phyloP scores from a whole-genome alignment of 2,329 filamentous ascomycete species.

The Ophiocordyceps camponoti-floridani region DNA sequence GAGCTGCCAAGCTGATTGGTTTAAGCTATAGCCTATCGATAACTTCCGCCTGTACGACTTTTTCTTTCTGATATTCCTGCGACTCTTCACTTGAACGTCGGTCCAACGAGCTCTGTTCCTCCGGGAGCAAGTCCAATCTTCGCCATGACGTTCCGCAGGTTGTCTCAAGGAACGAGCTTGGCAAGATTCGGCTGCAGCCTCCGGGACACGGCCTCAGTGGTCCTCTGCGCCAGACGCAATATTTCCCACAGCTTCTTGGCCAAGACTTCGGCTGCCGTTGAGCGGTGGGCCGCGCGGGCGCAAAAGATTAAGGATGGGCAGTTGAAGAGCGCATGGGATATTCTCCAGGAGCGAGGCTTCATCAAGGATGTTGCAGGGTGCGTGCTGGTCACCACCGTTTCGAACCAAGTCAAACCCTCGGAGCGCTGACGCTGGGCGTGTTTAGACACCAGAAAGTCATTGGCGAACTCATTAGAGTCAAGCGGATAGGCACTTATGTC shows the following conservation, averaged over 20 bases:
- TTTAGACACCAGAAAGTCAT: constrained; percentile 31
- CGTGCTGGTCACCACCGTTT: constrained; percentile 5
- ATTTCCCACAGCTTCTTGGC: constrained; percentile 22
- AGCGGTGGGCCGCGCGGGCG: constrained; percentile 29
- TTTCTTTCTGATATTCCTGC: neutral
- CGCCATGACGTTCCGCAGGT: neutral
- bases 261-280: constrained; percentile 23
- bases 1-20: constrained; percentile 11
- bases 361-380: constrained; percentile 62
- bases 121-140: neutral
- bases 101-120: neutral
- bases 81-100: neutral
- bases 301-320: constrained; percentile 30
- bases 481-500: constrained; percentile 57
- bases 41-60: neutral
- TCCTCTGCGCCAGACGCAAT: constrained; percentile 12
- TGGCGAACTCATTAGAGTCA: constrained; percentile 42
- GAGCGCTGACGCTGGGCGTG: neutral
- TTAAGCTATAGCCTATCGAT: neutral
- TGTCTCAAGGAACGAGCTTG: neutral
- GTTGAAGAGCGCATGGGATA: constrained; percentile 35
- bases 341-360: constrained; percentile 54
- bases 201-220: constrained; percentile 1
- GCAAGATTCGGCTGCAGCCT: neutral
- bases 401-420: neutral